Evolutionary conservation across 1,284 basidiomycete genomes (phyloP).

Genomic region (Grifola frondosa): DNA sequence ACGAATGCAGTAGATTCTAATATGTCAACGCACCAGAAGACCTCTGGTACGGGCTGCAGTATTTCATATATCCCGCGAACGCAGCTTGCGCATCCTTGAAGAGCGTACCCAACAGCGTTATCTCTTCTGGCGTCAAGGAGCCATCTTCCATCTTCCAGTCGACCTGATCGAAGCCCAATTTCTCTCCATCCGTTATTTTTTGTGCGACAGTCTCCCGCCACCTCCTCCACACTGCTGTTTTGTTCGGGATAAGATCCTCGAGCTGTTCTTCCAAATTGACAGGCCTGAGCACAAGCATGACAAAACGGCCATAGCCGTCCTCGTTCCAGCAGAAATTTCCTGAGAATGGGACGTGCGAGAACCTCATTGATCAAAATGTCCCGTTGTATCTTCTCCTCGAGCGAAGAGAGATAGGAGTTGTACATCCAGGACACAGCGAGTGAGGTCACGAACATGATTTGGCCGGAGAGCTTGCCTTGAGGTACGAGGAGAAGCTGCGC

Average conservation of each 20-base stretch:
- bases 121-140: neutral
- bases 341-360: constrained; percentile 7
- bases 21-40: too few species aligned
- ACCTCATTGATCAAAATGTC: constrained; percentile 11
- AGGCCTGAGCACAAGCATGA: constrained; percentile 9
- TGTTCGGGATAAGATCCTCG: constrained; percentile 12
- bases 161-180: constrained; percentile 1
- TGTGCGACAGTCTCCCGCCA: constrained; percentile 2
- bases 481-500: constrained; percentile 18
- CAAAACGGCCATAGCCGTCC: constrained; percentile 13
- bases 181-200: neutral
- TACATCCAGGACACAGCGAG: constrained; percentile 17
- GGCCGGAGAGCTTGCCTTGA: constrained; percentile 13
- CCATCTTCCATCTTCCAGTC: neutral
- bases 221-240: constrained; percentile 11
- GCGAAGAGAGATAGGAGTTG: constrained; percentile 19
- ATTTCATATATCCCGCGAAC: too few species aligned
- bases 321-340: constrained; percentile 8
- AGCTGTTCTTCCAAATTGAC: constrained; percentile 1
- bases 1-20: too few species aligned
- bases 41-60: too few species aligned
- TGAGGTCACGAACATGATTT: constrained; percentile 16
- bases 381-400: constrained; percentile 17
- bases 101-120: neutral
- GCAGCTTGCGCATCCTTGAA: constrained; percentile 5